These are phyloP conservation scores for Wilcoxina mikolae DNA, from an alignment of 495 filamentous ascomycete genomes.

Conservation along the genomic window DNA sequence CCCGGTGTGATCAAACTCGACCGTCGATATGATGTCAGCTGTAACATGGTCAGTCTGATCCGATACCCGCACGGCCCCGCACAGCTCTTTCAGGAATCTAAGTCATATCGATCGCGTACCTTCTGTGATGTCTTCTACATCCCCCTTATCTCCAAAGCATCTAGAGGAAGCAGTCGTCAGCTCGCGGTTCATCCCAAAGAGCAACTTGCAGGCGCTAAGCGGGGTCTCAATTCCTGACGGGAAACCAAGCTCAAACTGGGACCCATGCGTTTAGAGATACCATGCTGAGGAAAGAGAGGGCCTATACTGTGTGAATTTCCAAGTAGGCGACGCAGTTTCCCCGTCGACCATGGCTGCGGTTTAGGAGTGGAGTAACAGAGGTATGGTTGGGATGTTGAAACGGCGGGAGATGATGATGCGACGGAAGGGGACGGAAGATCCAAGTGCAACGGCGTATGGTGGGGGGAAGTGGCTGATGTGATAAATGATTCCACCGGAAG, in stretches of 20 bases:
- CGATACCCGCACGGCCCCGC: neutral
- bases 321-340: constrained; percentile 83
- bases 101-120: constrained; percentile 38
- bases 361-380: too few relatives aligned
- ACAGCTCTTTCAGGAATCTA: neutral
- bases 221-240: neutral
- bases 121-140: constrained; percentile 99
- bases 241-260: constrained; percentile 2
- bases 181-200: neutral
- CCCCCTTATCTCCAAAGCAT: constrained; percentile 98
- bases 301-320: constrained; percentile 99
- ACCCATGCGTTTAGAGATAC: constrained; percentile 16
- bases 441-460: neutral
- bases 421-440: neutral
- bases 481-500: neutral
- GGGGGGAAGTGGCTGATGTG: neutral
- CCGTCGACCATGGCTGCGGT: constrained; percentile 71
- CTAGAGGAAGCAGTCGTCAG: constrained; percentile 38
- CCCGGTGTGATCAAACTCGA: constrained; percentile 97
- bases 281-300: constrained; percentile 1
- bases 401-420: neutral
- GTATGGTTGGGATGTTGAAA: neutral
- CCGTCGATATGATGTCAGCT: constrained; percentile 99
- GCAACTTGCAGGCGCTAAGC: neutral
- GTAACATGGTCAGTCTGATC: constrained; percentile 10